Evolutionary conservation across 345 rosid genomes (phyloP).

Genomic region (Salix suchowensis): DNA sequence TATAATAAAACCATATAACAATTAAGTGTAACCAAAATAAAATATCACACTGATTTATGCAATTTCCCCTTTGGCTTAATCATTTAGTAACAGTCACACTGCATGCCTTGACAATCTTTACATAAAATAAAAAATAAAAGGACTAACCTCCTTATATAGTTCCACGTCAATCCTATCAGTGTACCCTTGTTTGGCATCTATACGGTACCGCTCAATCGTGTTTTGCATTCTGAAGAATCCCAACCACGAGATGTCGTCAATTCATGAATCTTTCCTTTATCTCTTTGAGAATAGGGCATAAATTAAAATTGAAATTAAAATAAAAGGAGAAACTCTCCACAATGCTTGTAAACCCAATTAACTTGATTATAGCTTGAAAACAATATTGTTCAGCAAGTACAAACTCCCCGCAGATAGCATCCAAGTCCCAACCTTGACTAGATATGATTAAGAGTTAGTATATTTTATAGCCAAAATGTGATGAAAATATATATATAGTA

Average conservation of each 20-base stretch:
- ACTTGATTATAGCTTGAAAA: neutral
- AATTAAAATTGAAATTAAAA: neutral
- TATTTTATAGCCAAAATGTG: too few relatives aligned
- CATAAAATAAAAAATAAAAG: neutral
- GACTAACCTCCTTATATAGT: conserved; percentile 12
- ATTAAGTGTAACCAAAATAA: too few relatives aligned
- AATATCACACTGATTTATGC: too few relatives aligned
- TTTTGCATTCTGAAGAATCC: conserved; percentile 35
- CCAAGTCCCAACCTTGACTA: neutral
- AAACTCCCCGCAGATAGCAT: neutral
- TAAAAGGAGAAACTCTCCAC: neutral
- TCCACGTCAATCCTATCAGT: conserved; percentile 19
- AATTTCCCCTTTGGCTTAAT: neutral
- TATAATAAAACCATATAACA: too few relatives aligned
- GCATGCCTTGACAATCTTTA: neutral
- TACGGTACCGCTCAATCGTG: conserved; percentile 40
- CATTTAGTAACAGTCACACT: neutral
- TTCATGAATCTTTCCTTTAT: neutral
- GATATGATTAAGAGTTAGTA: too few relatives aligned
- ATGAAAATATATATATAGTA: too few relatives aligned
- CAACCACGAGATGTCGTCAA: neutral
- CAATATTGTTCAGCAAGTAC: neutral
- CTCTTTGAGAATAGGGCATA: neutral
- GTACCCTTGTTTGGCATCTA: conserved; percentile 24
- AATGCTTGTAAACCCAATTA: neutral